Base-by-base conservation (phyloP, 83 land plant genomes). In the Diphasiastrum complanatum region DNA sequence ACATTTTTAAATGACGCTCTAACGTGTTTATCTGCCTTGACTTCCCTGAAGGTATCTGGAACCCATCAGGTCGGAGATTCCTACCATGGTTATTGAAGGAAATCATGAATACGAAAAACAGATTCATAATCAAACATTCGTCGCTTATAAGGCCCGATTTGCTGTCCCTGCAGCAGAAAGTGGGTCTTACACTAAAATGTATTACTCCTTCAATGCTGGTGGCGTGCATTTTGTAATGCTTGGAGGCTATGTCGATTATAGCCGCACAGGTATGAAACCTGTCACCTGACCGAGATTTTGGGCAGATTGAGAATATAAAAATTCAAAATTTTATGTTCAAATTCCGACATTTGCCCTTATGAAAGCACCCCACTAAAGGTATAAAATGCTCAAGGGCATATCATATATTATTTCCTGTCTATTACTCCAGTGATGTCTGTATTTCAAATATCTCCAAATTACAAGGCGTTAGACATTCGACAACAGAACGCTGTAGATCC, bases 31-130 rank as follows among this genome's bases (percentile, higher is more conserved):
- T 8, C 14, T 38, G 43, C 8, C 14, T 14, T 49, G 20, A 5
- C 10, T 14, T 10, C 22, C 41, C 16, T 65, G 25, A 49, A 72
- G 65, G 49, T 66, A 66, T 27, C 66, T 66, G 71, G 63, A 66
- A 30, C 75, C 75, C 24, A 1, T 72, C 8, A 47, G 36, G 26
- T 57, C 75, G 28, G 34, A 8, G 23, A 25, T 72, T 19, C 75
- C 72, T 1, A 65, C 50, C 55, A 72, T 72, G 73, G 75, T 66
- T 3, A 45, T 66, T 16, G 75, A 69, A 47, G 75, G 72, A 26
- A 72, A 72, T 32, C 73, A 72, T 57, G 75, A 72, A 22, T 57
- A 67, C 28, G 75, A 72, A 41, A 32, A 53, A 20, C 75, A 72
- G 45, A 47, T 28, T 0, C 51, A 10, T 12, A 57, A 53, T 0